Percentiles rank a stretch among this genome's conserved stretches.
phyloP scores from a whole-genome alignment of 2,329 filamentous ascomycete genomes.

The Aspergillus luchuensis region DNA sequence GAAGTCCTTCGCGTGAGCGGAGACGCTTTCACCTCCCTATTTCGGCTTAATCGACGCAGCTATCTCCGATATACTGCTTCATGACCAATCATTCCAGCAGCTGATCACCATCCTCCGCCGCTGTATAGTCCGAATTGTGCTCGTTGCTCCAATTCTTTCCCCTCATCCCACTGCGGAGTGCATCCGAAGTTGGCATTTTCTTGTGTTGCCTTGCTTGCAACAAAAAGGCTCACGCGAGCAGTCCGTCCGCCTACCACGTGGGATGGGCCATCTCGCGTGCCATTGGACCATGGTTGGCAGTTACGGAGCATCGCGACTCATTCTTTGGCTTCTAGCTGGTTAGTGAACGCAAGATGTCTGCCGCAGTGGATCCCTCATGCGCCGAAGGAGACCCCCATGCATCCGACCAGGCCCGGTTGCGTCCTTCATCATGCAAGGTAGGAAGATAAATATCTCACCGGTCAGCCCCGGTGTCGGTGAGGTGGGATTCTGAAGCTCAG shows the following conservation, averaged over 20 bases:
- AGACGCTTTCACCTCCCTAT: neutral
- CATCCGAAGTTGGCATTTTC: neutral
- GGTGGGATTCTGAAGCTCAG: neutral
- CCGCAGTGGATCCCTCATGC: neutral
- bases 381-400: neutral
- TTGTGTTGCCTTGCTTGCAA: neutral
- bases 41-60: neutral
- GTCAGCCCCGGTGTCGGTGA: neutral
- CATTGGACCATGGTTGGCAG: slow-evolving; percentile 1
- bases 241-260: neutral
- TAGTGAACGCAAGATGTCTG: neutral
- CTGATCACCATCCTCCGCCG: neutral
- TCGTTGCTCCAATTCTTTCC: neutral
- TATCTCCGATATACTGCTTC: neutral
- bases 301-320: neutral
- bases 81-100: slow-evolving; percentile 7
- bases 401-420: neutral
- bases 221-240: slow-evolving; percentile 5
- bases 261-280: neutral
- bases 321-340: neutral
- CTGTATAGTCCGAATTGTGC: neutral
- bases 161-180: neutral
- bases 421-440: neutral
- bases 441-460: slow-evolving; percentile 10
- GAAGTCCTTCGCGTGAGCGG: neutral